phyloP scores from a whole-genome alignment of 805 yeast species.

The Starmera caribaea region DNA sequence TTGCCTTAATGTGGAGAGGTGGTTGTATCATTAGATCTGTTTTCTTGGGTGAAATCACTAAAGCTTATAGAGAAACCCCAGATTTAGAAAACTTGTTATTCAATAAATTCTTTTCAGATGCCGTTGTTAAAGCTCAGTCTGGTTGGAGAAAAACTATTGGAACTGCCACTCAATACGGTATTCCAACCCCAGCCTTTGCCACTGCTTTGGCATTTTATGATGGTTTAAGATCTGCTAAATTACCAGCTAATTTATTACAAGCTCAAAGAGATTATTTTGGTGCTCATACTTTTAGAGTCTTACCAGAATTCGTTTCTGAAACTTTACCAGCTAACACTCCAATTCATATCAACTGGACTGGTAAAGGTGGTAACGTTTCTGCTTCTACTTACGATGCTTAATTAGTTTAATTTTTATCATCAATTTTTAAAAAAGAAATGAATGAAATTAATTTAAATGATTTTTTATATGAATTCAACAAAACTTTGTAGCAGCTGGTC shows the following conservation, averaged over 20 bases:
- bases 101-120: slow-evolving; percentile 89
- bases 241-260: slow-evolving; percentile 97
- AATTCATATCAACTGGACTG: slow-evolving; percentile 99
- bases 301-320: slow-evolving; percentile 76
- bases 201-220: slow-evolving; percentile 97
- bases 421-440: too few relatives aligned
- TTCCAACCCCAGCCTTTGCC: slow-evolving; percentile 96
- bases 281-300: slow-evolving; percentile 96
- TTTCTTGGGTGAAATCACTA: slow-evolving; percentile 92
- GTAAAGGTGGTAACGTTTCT: slow-evolving; percentile 95
- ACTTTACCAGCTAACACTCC: slow-evolving; percentile 68
- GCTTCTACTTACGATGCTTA: slow-evolving; percentile 93
- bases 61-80: slow-evolving; percentile 92
- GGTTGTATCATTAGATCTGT: slow-evolving; percentile 99
- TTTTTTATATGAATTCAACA: too few relatives aligned
- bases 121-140: slow-evolving; percentile 84
- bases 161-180: slow-evolving; percentile 73
- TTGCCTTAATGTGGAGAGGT: slow-evolving; percentile 99
- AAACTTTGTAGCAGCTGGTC: too few relatives aligned
- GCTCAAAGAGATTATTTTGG: slow-evolving; percentile 99
- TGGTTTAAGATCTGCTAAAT: slow-evolving; percentile 91
- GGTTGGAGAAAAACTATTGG: slow-evolving; percentile 92
- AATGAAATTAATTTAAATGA: too few relatives aligned
- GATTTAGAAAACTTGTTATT: slow-evolving; percentile 91
- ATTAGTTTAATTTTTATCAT: slow-evolving; percentile 8